These are phyloP conservation scores for Xylona heveae DNA, from an alignment of 495 filamentous ascomycete genomes.

Conservation along the genomic window DNA sequence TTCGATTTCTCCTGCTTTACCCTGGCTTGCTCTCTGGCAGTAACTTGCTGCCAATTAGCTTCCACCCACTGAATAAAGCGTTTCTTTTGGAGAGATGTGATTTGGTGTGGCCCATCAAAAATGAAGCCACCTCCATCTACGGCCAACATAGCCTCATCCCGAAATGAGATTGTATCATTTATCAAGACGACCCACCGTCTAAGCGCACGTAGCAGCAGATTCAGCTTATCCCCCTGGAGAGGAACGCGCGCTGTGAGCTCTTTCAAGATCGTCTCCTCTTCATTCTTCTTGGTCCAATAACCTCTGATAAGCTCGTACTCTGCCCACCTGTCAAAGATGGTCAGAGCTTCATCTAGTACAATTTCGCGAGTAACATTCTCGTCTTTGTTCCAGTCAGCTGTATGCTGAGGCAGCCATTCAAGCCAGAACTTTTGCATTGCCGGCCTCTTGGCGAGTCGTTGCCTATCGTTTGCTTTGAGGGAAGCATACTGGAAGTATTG, in stretches of 20 bases:
- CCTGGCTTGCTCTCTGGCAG: no score
- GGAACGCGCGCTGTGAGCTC: constrained; percentile 7
- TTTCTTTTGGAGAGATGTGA: no score
- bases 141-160: no score
- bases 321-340: constrained; percentile 8
- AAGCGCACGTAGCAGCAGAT: constrained; percentile 7
- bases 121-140: no score
- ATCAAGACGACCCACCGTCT: no score
- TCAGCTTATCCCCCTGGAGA: not conserved
- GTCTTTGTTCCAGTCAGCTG: not conserved
- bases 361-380: constrained; percentile 6
- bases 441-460: constrained; percentile 21
- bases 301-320: constrained; percentile 8
- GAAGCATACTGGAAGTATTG: constrained; percentile 6
- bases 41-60: no score
- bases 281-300: constrained; percentile 2
- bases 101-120: no score
- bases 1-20: no score
- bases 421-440: constrained; percentile 29
- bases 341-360: constrained; percentile 9
- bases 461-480: constrained; percentile 29
- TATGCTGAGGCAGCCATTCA: constrained; percentile 18
- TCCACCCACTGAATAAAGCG: no score
- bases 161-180: no score
- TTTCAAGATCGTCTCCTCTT: constrained; percentile 8